Evolutionary conservation across 495 filamentous ascomycete species (phyloP), one percentile per base, ranked within the genome.

Genomic region (Penicillium coprophilum): DNA sequence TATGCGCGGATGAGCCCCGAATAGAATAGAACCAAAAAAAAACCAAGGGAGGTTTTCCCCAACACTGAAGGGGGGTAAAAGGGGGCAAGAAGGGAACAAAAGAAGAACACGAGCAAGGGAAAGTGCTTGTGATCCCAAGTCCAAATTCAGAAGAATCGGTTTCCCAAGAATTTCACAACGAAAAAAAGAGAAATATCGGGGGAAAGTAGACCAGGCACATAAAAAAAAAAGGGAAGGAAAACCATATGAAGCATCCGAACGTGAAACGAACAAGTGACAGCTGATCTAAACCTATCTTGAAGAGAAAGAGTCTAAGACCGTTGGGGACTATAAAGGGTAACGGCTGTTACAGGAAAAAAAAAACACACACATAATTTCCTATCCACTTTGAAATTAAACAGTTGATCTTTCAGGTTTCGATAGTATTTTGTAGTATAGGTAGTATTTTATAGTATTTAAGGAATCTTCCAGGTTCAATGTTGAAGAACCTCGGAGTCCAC

Each of bases 1-100:
- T 79, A 78, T 74, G 75, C 74, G 74, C 74, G 71, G 52, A 73
- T 73, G 56, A 41, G 56, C 38, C 32, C 45, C 44, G 47, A 44
- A 34, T 53, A 32, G 31, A 50, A 41, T 23, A 32, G 51, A 47
- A 51, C 39, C 32, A 39, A 27, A 47, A 38, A 38, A 32, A 28
- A 31, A 17, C 43, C 24, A 27, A 38, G 27, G 27, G 28, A 13
- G 28, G 11, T 27, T 27, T 27, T 32, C n/a, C 28, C 30, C 44
- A 44, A 44, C 46, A 40, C 46, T 27, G 28, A 39, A 36, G 47
- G 30, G 47, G 48, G 23, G n/a, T n/a, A n/a, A n/a, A 43, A 49
- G 44, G 38, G 17, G 27, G 50, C 34, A 6, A 43, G 34, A 31
- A 38, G 24, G 36, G 27, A 27, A 27, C 24, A 48, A 31, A 43